These are phyloP conservation scores for Moricandia moricandioides DNA, from an alignment of 345 rosid species.

Conservation along the genomic window DNA sequence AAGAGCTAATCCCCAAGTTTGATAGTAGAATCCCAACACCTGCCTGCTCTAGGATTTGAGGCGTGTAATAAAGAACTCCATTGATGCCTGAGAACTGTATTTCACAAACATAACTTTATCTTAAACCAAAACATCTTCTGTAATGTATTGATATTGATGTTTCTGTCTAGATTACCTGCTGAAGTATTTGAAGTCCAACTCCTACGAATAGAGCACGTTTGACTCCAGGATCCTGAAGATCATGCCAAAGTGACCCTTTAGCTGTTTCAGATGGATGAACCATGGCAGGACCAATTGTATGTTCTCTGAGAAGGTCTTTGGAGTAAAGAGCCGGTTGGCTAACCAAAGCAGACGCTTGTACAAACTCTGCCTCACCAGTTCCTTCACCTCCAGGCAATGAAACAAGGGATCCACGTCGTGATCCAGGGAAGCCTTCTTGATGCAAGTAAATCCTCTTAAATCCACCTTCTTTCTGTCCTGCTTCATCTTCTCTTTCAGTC, in stretches of 20 bases:
- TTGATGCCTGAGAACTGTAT: slow-evolving; percentile 94
- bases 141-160: not conserved
- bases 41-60: slow-evolving; percentile 95
- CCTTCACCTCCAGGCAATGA: slow-evolving; percentile 60
- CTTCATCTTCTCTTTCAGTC: slow-evolving; percentile 66
- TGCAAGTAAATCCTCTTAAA: slow-evolving; percentile 84
- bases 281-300: slow-evolving; percentile 85
- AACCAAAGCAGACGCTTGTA: slow-evolving; percentile 91
- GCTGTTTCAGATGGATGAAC: slow-evolving; percentile 74
- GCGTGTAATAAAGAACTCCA: slow-evolving; percentile 95
- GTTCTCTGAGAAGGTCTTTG: slow-evolving; percentile 56
- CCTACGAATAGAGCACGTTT: slow-evolving; percentile 89
- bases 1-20: slow-evolving; percentile 64
- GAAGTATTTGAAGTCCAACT: slow-evolving; percentile 91
- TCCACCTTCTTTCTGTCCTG: slow-evolving; percentile 77
- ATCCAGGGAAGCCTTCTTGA: slow-evolving; percentile 61
- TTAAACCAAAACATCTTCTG: not conserved
- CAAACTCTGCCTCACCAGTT: slow-evolving; percentile 51
- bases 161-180: slow-evolving; percentile 63
- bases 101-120: not conserved
- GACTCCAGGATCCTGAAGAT: slow-evolving; percentile 91
- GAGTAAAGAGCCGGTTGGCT: slow-evolving; percentile 84
- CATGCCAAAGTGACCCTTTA: slow-evolving; percentile 65
- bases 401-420: slow-evolving; percentile 66
- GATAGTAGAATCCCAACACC: slow-evolving; percentile 89